Base-by-base conservation (phyloP, 2,329 filamentous ascomycete genomes). In the Neopestalotiopsis rosae region DNA sequence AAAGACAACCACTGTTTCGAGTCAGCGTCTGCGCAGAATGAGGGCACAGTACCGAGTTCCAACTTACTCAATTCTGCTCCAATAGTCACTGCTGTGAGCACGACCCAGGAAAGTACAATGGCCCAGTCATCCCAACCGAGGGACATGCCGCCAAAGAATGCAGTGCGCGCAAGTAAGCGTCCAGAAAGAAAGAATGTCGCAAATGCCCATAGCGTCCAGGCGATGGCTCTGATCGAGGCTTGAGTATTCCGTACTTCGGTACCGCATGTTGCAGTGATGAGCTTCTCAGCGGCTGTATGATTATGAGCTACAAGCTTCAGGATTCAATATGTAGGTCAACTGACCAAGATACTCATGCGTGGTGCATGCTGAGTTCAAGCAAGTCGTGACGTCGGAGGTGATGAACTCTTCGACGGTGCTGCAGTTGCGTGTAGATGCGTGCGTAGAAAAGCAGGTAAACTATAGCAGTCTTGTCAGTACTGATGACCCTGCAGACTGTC, bases 91-190 rank as follows among this genome's bases (percentile, higher is more conserved):
- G 64, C 72, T 14, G 71, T 71, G 9, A 72, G 67, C 14, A 71
- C 71, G 5, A 57, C 68, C 66, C 73, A 72, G 4, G 74, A 74
- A 14, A 69, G 61, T 13, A 74, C 42, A 24, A 75, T 74, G n/a
- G 72, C 72, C 68, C 69, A 75, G 42, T 75, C 74, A 62, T 75
- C 74, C 62, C 67, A 72, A 67, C 74, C 73, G 13, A 74, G 67
- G 4, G 57, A 32, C 65, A 70, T 69, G 1, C 71, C 71, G 59
- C 71, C 70, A 28, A 72, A 72, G 14, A 52, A 67, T 10, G 52
- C 61, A 1, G 71, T 68, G 4, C 72, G 72, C n/a, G 72, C 71
- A 4, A 72, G 34, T 30, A 73, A 64, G 9, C 72, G 72, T 4
- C 72, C 68, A 3, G 57, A 66, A 20, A 73, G 68, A 56, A 69